Evolutionary conservation across 129 eudicot genomes (phyloP).

Genomic region (Chrysanthemum makinoi): DNA sequence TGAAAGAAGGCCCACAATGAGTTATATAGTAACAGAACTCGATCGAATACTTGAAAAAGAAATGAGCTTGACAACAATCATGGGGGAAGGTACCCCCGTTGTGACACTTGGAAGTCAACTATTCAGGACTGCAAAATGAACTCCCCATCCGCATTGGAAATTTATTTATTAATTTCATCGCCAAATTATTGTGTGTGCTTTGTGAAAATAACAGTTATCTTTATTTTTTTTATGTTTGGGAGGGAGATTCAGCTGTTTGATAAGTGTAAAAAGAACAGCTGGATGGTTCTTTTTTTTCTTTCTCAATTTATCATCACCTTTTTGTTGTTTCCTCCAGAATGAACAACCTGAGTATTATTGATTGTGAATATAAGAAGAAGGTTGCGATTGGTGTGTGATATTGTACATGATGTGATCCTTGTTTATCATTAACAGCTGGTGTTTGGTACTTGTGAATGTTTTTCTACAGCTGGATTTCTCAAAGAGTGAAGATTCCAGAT

Average conservation of each 20-base stretch:
- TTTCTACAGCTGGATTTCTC: constrained; percentile 7
- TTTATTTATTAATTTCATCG: constrained; percentile 32
- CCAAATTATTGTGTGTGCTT: constrained; percentile 40
- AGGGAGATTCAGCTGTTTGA: constrained; percentile 69
- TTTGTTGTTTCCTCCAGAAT: constrained; percentile 14
- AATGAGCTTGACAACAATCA: constrained; percentile 91
- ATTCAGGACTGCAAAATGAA: constrained; percentile 59
- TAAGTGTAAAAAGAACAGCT: constrained; percentile 89
- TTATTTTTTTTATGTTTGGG: constrained; percentile 26
- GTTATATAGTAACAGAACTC: constrained; percentile 59
- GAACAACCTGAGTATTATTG: constrained; percentile 13
- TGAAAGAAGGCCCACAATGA: constrained; percentile 75
- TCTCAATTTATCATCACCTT: constrained; percentile 14
- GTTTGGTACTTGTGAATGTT: constrained; percentile 7
- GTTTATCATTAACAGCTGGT: constrained; percentile 14
- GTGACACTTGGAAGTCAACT: constrained; percentile 98
- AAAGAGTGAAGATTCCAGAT: not conserved
- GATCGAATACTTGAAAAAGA: constrained; percentile 89
- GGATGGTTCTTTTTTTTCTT: constrained; percentile 42
- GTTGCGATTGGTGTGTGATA: constrained; percentile 28
- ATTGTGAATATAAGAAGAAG: constrained; percentile 51
- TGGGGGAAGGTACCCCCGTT: constrained; percentile 97
- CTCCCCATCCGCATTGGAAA: constrained; percentile 19
- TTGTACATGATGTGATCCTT: constrained; percentile 15
- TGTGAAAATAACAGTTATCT: constrained; percentile 26